Base-by-base conservation (phyloP, 78 protist species). In the Anaeramoeba flamelloides region DNA sequence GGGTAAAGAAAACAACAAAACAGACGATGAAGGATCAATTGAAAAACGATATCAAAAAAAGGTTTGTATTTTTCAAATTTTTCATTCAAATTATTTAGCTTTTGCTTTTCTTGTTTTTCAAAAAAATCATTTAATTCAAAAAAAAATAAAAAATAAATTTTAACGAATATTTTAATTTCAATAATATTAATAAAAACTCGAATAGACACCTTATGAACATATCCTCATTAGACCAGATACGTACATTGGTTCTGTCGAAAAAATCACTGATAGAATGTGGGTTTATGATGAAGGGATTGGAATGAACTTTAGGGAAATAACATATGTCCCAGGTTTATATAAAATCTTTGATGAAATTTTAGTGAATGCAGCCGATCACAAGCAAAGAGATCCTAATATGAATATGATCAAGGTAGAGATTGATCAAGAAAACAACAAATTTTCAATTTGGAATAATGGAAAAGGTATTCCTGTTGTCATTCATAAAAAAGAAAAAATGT, bases 271-370 rank as follows among this genome's bases (percentile, higher is more conserved):
- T 36, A 40, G 41, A 36, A 31, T 89, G 77, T 85, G 78, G 64
- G 76, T 78, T 3, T 74, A 38, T 53, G 84, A 84, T 26, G 83
- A 0, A 30, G 69, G 17, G 17, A 53, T 26, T 8, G 38, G 53
- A 3, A 83, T 88, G 77, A 38, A 0, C n/a, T 36, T 38, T 40
- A 81, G 91, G 22, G 38, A 41, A 41, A 78, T 93, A 36, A 77
- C 81, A 12, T 96, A 77, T 81, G 92, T 87, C 0, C 99, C 99
- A 0, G 99, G 96, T 33, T 85, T 97, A 17, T 89, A 82, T 84
- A 96, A 97, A 90, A 91, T 96, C 38, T 97, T 96, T 65, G 99
- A 97, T 75, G 99, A 97, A 82, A 92, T 97, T 37, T 86, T 97
- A 4, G 96, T 89, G 88, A 53, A 53, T 53, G 69, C 69, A 53